A percentile compares a stretch with the other conserved stretches of the same genome.
phyloP scores from a whole-genome alignment of 2,329 filamentous ascomycete genomes.

The Pestalotiopsis sp. region DNA sequence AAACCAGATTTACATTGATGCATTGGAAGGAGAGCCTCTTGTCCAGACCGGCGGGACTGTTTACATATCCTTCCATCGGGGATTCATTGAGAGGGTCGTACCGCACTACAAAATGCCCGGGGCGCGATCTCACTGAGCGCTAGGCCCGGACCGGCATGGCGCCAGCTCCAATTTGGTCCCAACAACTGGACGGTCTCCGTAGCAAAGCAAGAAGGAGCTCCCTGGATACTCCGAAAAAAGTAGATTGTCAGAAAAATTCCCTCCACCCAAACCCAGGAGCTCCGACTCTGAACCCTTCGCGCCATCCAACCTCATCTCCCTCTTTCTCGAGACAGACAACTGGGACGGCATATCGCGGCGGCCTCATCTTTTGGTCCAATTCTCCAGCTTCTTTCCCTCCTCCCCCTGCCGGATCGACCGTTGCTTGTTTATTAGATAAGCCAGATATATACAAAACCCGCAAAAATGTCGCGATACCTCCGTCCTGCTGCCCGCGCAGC shows the following conservation, averaged over 20 bases:
- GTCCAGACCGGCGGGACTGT: neutral
- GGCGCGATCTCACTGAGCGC: neutral
- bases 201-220: neutral
- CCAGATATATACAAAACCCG: slow-evolving; percentile 13
- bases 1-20: neutral
- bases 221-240: slow-evolving; percentile 13
- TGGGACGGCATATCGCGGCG: neutral
- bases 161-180: neutral
- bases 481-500: slow-evolving; percentile 52
- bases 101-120: neutral
- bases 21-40: neutral
- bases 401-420: slow-evolving; percentile 4
- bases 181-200: neutral
- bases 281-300: slow-evolving; percentile 4
- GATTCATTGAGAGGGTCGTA: neutral
- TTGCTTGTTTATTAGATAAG: neutral
- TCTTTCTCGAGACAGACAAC: neutral
- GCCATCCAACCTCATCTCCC: slow-evolving; percentile 4
- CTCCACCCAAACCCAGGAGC: slow-evolving; percentile 9
- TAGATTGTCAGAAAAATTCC: slow-evolving; percentile 11
- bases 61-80: neutral
- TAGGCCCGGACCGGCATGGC: neutral
- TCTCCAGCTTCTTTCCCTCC: neutral
- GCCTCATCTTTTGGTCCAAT: neutral
- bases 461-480: slow-evolving; percentile 51